Base-by-base conservation (phyloP, 2,329 filamentous ascomycete species). In the Fusarium setosum region DNA sequence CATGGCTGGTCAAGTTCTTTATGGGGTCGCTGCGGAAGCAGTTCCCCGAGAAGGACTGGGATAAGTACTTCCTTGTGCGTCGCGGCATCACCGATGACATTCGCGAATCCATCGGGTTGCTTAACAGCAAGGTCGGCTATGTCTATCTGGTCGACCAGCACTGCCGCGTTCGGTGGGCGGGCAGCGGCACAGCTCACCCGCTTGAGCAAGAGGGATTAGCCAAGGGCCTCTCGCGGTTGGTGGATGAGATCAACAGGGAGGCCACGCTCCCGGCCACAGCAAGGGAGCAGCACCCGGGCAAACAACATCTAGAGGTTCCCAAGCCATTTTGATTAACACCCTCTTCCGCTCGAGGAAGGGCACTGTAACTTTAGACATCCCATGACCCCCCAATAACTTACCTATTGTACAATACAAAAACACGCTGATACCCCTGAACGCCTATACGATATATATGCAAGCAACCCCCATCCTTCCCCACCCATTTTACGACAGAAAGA, bases 61-160 rank as follows among this genome's bases (percentile, higher is more conserved):
- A 79, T 45, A 82, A 81, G 69, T 91, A 91, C 75, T 89, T 91
- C 67, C 72, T 90, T 29, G 84, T 91, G 18, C 80, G 81, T 50
- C 82, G 79, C 61, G 88, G 86, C 35, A 74, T 91, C 51, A 84
- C 86, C 1, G 85, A 89, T 52, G 83, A 88, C 55, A 86, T 90
- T 55, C 82, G 85, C 51, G 88, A 90, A 76, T 82, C 80, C 35
- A 87, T 91, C 62, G 89, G 89, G 11, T 69, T 97, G 75, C 81
- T 97, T 74, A 99, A 99, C 79, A 89, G 88, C 68, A 96, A 94
- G 79, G 95, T 97, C 31, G 95, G 94, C 34, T 98, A 97, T 80
- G 91, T 94, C 5, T 99, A 97, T 78, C 84, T 99, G 45, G 84
- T 99, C 59, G 96, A 99, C 76, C 84, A 89, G 63, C 84, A 94